phyloP scores from a whole-genome alignment of 805 yeast genomes.

The Wickerhamiella bombiphila region DNA sequence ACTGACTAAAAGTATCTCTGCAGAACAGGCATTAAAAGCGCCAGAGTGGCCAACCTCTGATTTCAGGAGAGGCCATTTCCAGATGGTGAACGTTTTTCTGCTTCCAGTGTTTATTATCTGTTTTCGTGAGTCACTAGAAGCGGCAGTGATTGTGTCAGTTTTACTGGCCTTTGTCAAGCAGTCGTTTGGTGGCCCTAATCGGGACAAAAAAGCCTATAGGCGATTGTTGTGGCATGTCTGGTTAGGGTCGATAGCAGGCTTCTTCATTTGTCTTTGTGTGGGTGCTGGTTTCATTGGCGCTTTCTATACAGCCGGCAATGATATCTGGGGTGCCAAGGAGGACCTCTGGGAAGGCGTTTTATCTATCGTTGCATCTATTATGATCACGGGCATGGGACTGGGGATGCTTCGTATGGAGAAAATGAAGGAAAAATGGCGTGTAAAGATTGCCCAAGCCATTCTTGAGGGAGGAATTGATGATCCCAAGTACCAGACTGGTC shows the following conservation, averaged over 20 bases:
- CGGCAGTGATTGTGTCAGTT: constrained; percentile 81
- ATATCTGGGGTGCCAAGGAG: constrained; percentile 77
- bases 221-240: constrained; percentile 67
- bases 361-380: constrained; percentile 73
- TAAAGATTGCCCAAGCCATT: constrained; percentile 78
- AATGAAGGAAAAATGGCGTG: constrained; percentile 95
- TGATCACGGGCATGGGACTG: constrained; percentile 88
- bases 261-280: constrained; percentile 60
- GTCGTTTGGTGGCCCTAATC: constrained; percentile 45
- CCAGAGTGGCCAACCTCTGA: too few relatives aligned
- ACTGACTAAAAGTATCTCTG: too few relatives aligned
- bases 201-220: constrained; percentile 34
- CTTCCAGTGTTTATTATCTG: constrained; percentile 68
- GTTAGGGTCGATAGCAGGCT: constrained; percentile 64
- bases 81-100: constrained; percentile 45
- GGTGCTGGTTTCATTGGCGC: constrained; percentile 95
- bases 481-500: constrained; percentile 13
- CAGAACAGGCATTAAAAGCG: too few relatives aligned
- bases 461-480: constrained; percentile 29
- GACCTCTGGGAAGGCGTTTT: constrained; percentile 97
- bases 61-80: too few relatives aligned
- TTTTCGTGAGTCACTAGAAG: constrained; percentile 88
- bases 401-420: constrained; percentile 92
- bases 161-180: constrained; percentile 82
- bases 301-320: constrained; percentile 64